A percentile compares a stretch with the other conserved stretches of the same genome.
Conservation (phyloP, 805 yeast genomes). For the Saturnispora serradocipensis region DNA sequence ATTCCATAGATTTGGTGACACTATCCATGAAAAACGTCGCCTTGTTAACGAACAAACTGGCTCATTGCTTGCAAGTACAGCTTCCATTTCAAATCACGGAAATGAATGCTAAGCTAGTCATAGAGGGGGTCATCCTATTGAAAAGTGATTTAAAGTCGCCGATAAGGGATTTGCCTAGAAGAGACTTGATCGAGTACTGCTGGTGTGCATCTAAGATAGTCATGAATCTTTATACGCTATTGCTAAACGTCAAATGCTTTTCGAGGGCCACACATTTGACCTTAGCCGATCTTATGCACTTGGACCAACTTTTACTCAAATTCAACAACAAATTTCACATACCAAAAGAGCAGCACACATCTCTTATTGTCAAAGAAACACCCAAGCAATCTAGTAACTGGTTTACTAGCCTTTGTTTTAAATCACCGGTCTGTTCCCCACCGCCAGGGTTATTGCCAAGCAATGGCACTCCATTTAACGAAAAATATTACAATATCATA, state of each 20-base stretch:
- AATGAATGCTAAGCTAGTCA: neutral
- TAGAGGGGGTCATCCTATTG: conserved; percentile 1
- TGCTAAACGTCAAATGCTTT: neutral
- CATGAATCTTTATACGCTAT: conserved; percentile 3
- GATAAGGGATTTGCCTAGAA: neutral
- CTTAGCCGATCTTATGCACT: neutral
- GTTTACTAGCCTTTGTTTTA: neutral
- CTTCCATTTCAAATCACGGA: conserved; percentile 18
- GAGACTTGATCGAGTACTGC: conserved; percentile 1
- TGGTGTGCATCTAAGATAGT: conserved; percentile 7
- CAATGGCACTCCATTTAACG: neutral
- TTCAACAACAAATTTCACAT: neutral
- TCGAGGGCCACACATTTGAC: neutral
- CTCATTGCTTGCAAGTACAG: conserved; percentile 13
- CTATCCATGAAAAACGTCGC: conserved; percentile 17
- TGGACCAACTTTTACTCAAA: neutral
- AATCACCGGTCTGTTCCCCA: neutral
- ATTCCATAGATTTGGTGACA: conserved; percentile 17
- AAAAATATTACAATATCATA: neutral
- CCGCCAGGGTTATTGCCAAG: neutral
- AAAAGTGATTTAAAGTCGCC: neutral
- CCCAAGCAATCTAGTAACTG: neutral
- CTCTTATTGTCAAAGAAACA: neutral
- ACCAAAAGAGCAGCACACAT: neutral
- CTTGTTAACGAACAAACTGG: conserved; percentile 12